Conservation (phyloP, 2,329 filamentous ascomycete species). For the Cercospora zeae-maydis region DNA sequence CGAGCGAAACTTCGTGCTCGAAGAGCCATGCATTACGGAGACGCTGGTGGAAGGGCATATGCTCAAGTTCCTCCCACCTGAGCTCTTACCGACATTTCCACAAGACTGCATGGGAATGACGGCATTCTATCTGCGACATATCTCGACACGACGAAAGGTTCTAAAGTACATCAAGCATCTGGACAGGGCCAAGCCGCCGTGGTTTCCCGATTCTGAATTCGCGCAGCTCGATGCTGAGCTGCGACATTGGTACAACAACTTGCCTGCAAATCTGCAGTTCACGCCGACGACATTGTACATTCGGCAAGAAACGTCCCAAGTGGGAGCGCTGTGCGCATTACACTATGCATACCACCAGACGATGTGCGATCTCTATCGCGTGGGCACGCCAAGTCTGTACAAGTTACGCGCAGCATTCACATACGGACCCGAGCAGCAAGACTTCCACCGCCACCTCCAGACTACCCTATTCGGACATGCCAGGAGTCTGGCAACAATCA, state of each 20-base stretch:
- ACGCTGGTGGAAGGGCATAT: slow-evolving; percentile 25
- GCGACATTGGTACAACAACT: slow-evolving; percentile 25
- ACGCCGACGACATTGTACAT: slow-evolving; percentile 27
- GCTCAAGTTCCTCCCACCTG: slow-evolving; percentile 23
- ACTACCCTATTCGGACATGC: slow-evolving; percentile 26
- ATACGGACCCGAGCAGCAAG: slow-evolving; percentile 24
- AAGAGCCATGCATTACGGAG: slow-evolving; percentile 28
- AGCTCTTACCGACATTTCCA: slow-evolving; percentile 24
- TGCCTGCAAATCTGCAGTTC: slow-evolving; percentile 28
- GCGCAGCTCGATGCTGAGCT: slow-evolving; percentile 25
- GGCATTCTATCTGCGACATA: slow-evolving; percentile 26
- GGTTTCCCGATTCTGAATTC: slow-evolving; percentile 27
- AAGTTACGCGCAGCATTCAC: slow-evolving; percentile 24
- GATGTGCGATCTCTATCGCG: slow-evolving; percentile 28
- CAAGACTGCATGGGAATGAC: slow-evolving; percentile 29
- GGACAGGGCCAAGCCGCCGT: slow-evolving; percentile 24
- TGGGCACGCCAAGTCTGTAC: slow-evolving; percentile 23
- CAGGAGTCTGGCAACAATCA: slow-evolving; percentile 24
- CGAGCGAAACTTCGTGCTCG: slow-evolving; percentile 27
- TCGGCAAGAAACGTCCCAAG: slow-evolving; percentile 26
- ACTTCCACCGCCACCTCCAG: slow-evolving; percentile 24
- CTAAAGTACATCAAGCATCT: slow-evolving; percentile 29
- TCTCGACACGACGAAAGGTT: slow-evolving; percentile 26
- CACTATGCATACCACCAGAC: slow-evolving; percentile 29
- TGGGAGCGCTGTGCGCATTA: slow-evolving; percentile 25